Base-by-base conservation (phyloP, 371 early-diverging fungal species). In the Zopfochytrium polystomum region DNA sequence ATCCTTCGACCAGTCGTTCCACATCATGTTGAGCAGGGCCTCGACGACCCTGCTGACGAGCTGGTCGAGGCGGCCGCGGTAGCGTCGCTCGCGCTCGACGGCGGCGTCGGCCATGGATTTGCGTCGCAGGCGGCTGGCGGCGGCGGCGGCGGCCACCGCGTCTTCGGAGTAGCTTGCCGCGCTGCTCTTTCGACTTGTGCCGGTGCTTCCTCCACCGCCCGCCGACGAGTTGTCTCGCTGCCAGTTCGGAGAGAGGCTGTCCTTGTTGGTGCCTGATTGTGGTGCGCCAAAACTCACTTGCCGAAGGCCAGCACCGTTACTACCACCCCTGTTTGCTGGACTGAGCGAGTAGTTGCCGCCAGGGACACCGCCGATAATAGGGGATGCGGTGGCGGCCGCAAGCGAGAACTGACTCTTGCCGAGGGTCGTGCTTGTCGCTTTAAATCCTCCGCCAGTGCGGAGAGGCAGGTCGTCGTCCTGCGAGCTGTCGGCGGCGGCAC, bases 1-100 rank as follows among this genome's bases (percentile, higher is more conserved):
- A 13, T 68, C 69, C 23, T 46, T 9, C 11, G 63, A 58, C 73
- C 75, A 74, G 61, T 78, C 79, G 33, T 66, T 65, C 76, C 76
- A 76, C 79, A 78, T 78, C 2, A 72, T 26, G 11, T 53, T 44
- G 13, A 78, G 66, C 25, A 78, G 66, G 29, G 53, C 46, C 18
- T 74, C 65, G 33, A 72, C 47, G 26, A 52, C 60, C 3, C 53
- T 27, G 7, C 22, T 18, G 26, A 63, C 20, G 22, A 59, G 51
- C 9, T 1, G 6, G 43, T 62, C 48, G 32, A 55, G 33, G 5
- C 44, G 44, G 7, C 15, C 7, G 29, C n/a, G 22, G 11, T 30
- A 25, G 25, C 25, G 23, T 1, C 20, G 23, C 29, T 65, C 26
- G 15, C 48, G 31, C 15, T 62, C 38, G 23, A 9, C 55, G 38